Base-by-base conservation (phyloP, 1,284 basidiomycete species). In the Grifola frondosa region DNA sequence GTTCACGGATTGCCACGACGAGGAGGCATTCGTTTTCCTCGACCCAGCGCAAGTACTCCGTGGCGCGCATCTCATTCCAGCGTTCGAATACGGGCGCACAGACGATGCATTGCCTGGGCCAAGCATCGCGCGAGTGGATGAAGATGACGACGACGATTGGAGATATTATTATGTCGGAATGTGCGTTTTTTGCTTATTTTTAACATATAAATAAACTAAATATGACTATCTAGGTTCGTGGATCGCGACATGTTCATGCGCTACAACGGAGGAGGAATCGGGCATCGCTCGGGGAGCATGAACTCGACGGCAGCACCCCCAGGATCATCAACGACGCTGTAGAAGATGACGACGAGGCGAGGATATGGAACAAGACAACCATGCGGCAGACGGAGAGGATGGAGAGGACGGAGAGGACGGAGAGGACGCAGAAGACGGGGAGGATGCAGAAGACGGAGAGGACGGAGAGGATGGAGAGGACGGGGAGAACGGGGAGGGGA, bases 1-100 rank as follows among this genome's bases (percentile, higher is more conserved):
- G 1, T 74, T 68, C 50, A 50, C 70, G 7, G 12, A 5, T 0
- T 48, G 48, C 3, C 30, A 37, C 5, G 56, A 66, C 30, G 30
- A 48, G 0, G 48, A 51, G 9, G 60, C 68, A 0, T 75, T 71
- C 52, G 65, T 65, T 1, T 74, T 74, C 42, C 38, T 74, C 3
- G 61, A 70, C 43, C 71, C 70, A 0, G 30, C 42, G 0, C 48
- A 60, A 3, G 54, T 74, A 23, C 50, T 73, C n/a, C 59, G 60
- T 3, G 65, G 55, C 0, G 52, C 49, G 19, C 73, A 75, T 43
- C 49, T 71, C 1, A 62, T 71, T 24, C 69, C 67, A 2, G 57
- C 50, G 0, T 71, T 70, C 44, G 13, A 19, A 1, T 32, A 54
- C 29, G 66, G 63, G 3, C 35, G 25, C 1, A 67, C 65, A 0